Conservation (phyloP, 2,329 filamentous ascomycete species). For the Trichoderma aggressivum region DNA sequence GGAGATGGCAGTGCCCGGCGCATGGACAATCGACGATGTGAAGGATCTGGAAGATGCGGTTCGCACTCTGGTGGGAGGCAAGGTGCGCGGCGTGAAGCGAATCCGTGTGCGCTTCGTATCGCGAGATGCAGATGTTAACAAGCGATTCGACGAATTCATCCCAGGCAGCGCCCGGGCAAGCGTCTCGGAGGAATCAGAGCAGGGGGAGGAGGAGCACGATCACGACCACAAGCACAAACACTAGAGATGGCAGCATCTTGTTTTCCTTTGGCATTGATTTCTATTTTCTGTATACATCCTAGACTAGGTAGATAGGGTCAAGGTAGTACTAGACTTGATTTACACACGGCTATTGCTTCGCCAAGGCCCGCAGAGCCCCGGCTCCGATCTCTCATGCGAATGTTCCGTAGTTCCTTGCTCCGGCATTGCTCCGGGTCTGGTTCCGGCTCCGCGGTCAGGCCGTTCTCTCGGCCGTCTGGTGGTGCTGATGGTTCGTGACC, state of each 20-base stretch:
- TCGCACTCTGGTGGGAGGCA: constrained; percentile 67
- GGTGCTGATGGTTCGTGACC: not conserved
- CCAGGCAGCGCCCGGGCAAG: constrained; percentile 62
- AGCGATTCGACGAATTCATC: constrained; percentile 76
- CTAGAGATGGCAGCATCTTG: constrained; percentile 25
- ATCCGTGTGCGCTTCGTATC: constrained; percentile 82
- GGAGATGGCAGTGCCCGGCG: constrained; percentile 73
- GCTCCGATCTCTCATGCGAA: not conserved
- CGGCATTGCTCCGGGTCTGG: not conserved
- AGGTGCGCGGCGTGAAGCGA: constrained; percentile 78
- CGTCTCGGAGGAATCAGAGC: constrained; percentile 38
- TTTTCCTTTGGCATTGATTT: not conserved
- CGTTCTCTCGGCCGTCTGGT: not conserved
- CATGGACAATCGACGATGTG: constrained; percentile 71
- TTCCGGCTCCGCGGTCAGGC: not conserved
- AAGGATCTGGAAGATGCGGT: constrained; percentile 69
- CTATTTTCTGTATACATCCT: not conserved
- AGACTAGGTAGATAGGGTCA: not conserved
- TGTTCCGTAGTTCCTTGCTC: not conserved
- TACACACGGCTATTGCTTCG: not conserved
- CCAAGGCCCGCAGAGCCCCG: not conserved
- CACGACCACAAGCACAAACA: constrained; percentile 33
- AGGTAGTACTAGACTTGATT: constrained; percentile 6
- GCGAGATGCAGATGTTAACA: constrained; percentile 55
- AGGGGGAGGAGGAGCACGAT: constrained; percentile 39